Base-by-base conservation (phyloP, 2,329 filamentous ascomycete genomes). In the Zymoseptoria brevis region DNA sequence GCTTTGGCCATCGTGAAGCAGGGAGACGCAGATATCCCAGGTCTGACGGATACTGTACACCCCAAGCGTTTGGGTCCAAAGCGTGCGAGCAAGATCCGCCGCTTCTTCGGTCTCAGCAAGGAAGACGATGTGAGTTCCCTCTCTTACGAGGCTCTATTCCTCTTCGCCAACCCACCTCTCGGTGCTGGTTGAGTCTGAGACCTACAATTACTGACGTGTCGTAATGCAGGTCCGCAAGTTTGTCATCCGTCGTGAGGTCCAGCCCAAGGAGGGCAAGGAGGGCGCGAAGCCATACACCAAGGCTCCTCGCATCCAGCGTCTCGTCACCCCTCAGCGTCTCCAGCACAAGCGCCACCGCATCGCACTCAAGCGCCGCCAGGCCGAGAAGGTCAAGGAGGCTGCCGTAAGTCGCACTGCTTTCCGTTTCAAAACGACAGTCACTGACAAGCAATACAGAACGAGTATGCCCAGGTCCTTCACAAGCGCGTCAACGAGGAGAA, bases 71-170 rank as follows among this genome's bases (percentile, higher is more conserved):
- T 99, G 76, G 94, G 94, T 74, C 94, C 94, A 83, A 99, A 99
- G 92, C 90, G 94, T 76, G 94, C 94, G 77, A 96, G 91, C 83
- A 99, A 97, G 91, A 97, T 99, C 83, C 90, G 93, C 81, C 88
- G 87, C 79, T 99, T 99, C 89, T 99, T 97, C 84, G 87, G 90
- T 83, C 89, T 99, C 86, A 93, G 88, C 89, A 97, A 97, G 92
- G 92, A 97, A 88, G 94, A 99, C 85, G 94, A 99, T 89, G 93
- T 97, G 89, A 86, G 89, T 91, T 78, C 75, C 78, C 59, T 76
- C 76, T 78, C 75, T 74, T 87, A 57, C 48, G 65, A 67, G 63
- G 61, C 64, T 67, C 65, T 67, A 67, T 66, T 69, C 69, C 68
- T 88, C 88, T 87, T 90, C 81, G 83, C 83, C 83, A 72, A 66